Evolutionary conservation across 2,329 filamentous ascomycete genomes (phyloP), one percentile per base, ranked within the genome.

Genomic region (Dactylonectria estremocensis): DNA sequence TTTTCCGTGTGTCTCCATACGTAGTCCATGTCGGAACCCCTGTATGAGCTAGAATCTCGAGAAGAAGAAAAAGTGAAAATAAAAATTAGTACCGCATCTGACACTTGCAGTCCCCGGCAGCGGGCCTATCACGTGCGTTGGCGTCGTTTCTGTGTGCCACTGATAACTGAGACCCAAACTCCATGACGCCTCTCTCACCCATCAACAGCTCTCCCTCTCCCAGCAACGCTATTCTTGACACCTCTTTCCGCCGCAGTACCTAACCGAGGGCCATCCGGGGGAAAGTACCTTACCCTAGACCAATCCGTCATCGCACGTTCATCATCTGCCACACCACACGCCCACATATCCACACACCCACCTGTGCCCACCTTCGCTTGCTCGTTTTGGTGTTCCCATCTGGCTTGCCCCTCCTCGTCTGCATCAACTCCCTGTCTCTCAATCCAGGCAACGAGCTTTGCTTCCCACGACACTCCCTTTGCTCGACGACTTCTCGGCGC

Each of bases 341-440:
- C 28, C 40, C 48, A 24, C 52, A 54, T 45, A 18, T 37, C 58
- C 48, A 61, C 58, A 50, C 48, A 46, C 46, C 57, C 57, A 52
- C 35, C 48, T 22, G n/a, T 31, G 50, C 50, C 52, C 50, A 18
- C 52, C 60, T 40, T 61, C 35, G 48, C 60, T 35, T 62, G 62
- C 46, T 31, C 49, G 66, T 57, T 24, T 24, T 65, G 56, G 62
- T 50, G 58, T 62, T 61, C 70, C 67, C 64, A 64, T 67, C 50
- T 66, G 52, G 62, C 69, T 66, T 72, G 73, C 73, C 73, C 73
- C 73, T 75, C 73, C 67, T 75, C 62, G 63, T 63, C 69, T 37
- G 37, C 37, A 43, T 64, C 24, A 2, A 67, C 53, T 57, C 59
- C 69, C 53, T 61, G 54, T 56, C 55, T 40, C 37, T 58, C 48